These are phyloP conservation scores for Cucurbita maxima DNA, from an alignment of 306 rosid genomes.

Conservation along the genomic window DNA sequence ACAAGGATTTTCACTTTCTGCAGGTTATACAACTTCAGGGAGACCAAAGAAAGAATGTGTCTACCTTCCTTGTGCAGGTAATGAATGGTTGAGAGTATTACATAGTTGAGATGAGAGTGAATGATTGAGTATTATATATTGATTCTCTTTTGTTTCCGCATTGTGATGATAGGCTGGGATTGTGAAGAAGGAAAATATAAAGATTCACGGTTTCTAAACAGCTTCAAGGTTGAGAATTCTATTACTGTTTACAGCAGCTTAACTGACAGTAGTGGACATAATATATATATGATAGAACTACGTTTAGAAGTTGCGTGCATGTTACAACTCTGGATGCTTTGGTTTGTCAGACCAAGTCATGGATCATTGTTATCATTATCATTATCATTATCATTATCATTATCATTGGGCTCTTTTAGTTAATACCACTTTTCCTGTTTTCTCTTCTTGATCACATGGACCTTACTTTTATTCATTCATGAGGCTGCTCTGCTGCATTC, in stretches of 20 bases:
- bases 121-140: neutral
- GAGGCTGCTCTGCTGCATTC: neutral
- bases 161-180: conserved; percentile 23
- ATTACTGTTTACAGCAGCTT: conserved; percentile 1
- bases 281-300: neutral
- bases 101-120: neutral
- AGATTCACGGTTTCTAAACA: conserved; percentile 33
- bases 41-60: conserved; percentile 38
- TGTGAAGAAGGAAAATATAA: conserved; percentile 35
- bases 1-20: neutral
- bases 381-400: too few relatives aligned
- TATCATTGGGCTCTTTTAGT: neutral
- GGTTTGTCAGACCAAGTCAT: neutral
- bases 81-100: neutral
- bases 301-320: neutral
- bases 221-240: neutral
- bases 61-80: conserved; percentile 36
- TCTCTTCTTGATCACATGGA: neutral
- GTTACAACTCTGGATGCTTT: neutral
- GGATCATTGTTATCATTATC: neutral
- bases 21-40: conserved; percentile 44
- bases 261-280: neutral
- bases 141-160: neutral
- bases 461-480: too few relatives aligned
- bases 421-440: neutral